Conservation (phyloP, 176 grass and related monocot genomes). For the Eragrostis curvula region DNA sequence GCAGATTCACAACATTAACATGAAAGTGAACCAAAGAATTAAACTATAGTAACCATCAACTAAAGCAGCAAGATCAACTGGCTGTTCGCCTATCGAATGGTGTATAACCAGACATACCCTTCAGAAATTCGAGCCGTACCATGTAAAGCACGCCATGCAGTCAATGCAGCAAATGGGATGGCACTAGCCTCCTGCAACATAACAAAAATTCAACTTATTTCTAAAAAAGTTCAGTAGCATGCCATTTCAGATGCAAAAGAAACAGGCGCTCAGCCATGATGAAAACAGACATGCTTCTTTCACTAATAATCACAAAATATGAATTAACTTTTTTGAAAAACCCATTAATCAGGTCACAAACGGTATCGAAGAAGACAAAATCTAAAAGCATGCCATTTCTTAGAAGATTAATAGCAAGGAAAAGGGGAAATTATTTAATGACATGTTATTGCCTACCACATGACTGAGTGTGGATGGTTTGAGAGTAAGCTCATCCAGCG, state of each 20-base stretch:
- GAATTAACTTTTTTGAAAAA: neutral
- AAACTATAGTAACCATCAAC: conserved; percentile 8
- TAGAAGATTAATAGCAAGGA: neutral
- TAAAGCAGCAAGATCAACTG: conserved; percentile 1
- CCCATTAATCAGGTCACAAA: neutral
- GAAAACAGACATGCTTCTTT: neutral
- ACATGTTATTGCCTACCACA: conserved; percentile 51
- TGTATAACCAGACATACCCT: conserved; percentile 65
- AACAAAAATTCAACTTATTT: conserved; percentile 16
- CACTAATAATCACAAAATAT: conserved; percentile 19
- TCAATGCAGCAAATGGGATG: conserved; percentile 96
- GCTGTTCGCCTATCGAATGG: conserved; percentile 5
- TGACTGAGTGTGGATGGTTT: conserved; percentile 87
- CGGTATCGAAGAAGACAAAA: too few species aligned
- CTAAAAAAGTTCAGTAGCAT: neutral
- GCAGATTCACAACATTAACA: conserved; percentile 11
- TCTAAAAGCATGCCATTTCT: neutral
- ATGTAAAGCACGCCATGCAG: conserved; percentile 95
- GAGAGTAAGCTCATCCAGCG: conserved; percentile 82
- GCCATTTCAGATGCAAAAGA: conserved; percentile 11
- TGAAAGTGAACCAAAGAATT: neutral
- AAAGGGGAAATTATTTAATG: neutral
- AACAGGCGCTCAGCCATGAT: neutral
- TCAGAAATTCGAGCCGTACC: conserved; percentile 82
- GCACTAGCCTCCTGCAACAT: conserved; percentile 80